A percentile compares a stretch with the other conserved stretches of the same genome.
Conservation (phyloP, 192 early-diverging fungal genomes). For the Jimgerdemannia lactiflua region DNA sequence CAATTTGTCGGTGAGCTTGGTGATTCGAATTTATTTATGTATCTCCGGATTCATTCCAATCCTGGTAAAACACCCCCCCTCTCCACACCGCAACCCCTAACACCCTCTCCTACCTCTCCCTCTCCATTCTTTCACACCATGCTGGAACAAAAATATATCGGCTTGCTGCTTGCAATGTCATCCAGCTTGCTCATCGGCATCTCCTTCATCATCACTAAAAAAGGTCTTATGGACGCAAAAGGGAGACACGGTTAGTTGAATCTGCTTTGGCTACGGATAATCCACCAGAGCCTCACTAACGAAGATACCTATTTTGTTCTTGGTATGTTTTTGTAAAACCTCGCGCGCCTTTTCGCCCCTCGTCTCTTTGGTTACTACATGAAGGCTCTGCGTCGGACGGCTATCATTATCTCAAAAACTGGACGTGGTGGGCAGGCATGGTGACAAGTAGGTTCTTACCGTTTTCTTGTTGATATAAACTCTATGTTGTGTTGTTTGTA, state of each 20-base stretch:
- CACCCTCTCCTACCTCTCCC: background rate
- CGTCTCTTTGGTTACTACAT: constrained; percentile 56
- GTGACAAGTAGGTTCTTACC: constrained; percentile 59
- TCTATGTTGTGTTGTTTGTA: background rate
- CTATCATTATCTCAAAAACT: constrained; percentile 80
- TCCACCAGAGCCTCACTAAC: too few species aligned
- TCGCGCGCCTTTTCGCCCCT: background rate
- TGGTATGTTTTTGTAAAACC: constrained; percentile 3
- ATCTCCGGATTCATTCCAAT: too few species aligned
- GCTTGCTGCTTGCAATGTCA: constrained; percentile 83
- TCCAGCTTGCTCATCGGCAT: constrained; percentile 89
- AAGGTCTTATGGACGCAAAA: constrained; percentile 79
- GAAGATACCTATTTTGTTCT: background rate
- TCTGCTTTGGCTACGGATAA: too few species aligned
- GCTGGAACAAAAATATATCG: constrained; percentile 78
- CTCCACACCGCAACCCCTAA: too few species aligned
- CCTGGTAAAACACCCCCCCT: too few species aligned
- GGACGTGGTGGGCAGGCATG: constrained; percentile 92
- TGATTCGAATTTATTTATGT: too few species aligned
- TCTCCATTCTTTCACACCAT: constrained; percentile 8
- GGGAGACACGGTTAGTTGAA: too few species aligned
- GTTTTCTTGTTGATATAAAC: background rate
- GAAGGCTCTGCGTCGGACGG: constrained; percentile 58
- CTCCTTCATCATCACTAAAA: constrained; percentile 94
- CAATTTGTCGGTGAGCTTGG: too few species aligned